Percentiles rank a stretch among this genome's conserved stretches.
These are phyloP conservation scores for Blastobotrys parvus DNA, from an alignment of 805 yeast genomes.

Conservation along the genomic window DNA sequence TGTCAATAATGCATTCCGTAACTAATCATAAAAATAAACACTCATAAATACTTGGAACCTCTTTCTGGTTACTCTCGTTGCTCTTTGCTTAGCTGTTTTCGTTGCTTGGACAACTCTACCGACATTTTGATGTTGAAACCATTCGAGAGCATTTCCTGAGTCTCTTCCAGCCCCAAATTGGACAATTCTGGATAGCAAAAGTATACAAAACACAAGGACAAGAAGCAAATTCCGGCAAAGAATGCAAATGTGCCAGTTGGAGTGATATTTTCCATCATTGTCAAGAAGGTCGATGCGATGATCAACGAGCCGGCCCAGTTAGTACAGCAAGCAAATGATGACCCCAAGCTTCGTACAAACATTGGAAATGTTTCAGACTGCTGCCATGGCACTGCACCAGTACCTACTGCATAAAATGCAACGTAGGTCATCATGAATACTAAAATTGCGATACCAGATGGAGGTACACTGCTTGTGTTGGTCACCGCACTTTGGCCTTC, in stretches of 20 bases:
- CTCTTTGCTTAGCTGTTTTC: constrained; percentile 2
- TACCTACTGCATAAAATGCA: constrained; percentile 86
- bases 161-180: constrained; percentile 11
- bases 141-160: constrained; percentile 10
- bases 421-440: constrained; percentile 79
- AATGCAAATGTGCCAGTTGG: constrained; percentile 80
- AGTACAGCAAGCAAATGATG: constrained; percentile 83
- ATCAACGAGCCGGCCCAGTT: constrained; percentile 94
- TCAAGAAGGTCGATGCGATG: constrained; percentile 84
- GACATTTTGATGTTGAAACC: constrained; percentile 14
- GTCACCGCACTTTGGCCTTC: constrained; percentile 6
- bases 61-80: too few relatives aligned
- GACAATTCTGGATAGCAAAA: constrained; percentile 13
- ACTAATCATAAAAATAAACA: not conserved
- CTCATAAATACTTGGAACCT: too few relatives aligned
- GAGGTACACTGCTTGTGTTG: constrained; percentile 38
- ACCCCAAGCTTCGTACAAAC: constrained; percentile 85
- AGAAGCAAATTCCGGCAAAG: constrained; percentile 13
- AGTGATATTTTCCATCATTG: constrained; percentile 87
- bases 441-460: constrained; percentile 85
- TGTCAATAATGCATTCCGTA: not conserved
- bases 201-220: constrained; percentile 8
- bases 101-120: constrained; percentile 9
- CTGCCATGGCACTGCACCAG: constrained; percentile 98
- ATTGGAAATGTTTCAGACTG: constrained; percentile 93